These are phyloP conservation scores for Penicillium sp. DNA, from an alignment of 2,329 filamentous ascomycete genomes.

Conservation along the genomic window DNA sequence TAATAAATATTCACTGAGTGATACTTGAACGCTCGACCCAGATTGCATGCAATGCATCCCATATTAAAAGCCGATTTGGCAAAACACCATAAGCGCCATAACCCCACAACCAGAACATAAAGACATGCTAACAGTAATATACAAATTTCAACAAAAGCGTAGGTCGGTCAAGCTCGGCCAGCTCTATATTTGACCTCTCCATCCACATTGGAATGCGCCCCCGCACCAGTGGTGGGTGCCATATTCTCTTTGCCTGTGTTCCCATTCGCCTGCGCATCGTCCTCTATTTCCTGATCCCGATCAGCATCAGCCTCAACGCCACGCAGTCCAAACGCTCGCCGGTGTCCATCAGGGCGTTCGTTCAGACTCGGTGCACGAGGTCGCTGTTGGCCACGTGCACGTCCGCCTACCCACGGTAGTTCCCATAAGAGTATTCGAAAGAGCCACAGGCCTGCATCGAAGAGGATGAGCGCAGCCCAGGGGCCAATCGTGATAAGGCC, in stretches of 20 bases:
- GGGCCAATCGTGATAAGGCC: constrained; percentile 62
- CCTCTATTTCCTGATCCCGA: not conserved
- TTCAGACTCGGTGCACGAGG: constrained; percentile 63
- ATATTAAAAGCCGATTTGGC: not conserved
- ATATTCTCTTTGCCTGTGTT: constrained; percentile 12
- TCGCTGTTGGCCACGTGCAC: constrained; percentile 47
- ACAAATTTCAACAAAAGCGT: not conserved
- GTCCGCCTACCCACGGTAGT: constrained; percentile 54
- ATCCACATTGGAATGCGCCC: constrained; percentile 5
- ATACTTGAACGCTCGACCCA: not conserved
- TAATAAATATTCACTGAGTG: not conserved
- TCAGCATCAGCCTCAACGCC: constrained; percentile 20
- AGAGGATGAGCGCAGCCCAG: constrained; percentile 61
- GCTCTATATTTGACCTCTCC: constrained; percentile 15
- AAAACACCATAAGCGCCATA: constrained; percentile 9
- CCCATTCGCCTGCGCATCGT: not conserved
- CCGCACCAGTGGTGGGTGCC: constrained; percentile 2
- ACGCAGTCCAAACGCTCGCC: constrained; percentile 30
- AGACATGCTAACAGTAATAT: not conserved
- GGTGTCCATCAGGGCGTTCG: constrained; percentile 54
- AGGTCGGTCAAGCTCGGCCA: constrained; percentile 8
- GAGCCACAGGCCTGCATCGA: constrained; percentile 63
- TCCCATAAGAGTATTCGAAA: constrained; percentile 59
- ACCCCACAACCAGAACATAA: not conserved
- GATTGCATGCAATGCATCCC: not conserved